These are phyloP conservation scores for Leishmania lainsoni DNA, from an alignment of 208 protist species.

Conservation along the genomic window DNA sequence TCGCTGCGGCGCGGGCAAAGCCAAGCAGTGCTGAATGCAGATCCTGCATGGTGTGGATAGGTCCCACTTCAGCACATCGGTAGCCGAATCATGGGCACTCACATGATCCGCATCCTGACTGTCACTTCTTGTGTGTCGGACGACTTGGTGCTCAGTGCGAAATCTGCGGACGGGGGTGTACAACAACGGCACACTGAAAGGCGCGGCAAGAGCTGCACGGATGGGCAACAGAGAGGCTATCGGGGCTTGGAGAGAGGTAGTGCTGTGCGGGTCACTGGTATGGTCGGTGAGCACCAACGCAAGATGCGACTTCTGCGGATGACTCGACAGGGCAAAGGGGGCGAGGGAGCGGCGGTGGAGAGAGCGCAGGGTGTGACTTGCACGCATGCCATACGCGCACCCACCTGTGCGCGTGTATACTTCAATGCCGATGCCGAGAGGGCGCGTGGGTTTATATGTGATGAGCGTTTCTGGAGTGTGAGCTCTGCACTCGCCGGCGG, in stretches of 20 bases:
- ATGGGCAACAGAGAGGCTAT: background rate
- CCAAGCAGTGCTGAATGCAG: conserved; percentile 26
- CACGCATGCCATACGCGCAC: background rate
- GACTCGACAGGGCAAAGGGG: background rate
- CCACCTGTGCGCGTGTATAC: background rate
- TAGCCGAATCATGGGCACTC: background rate
- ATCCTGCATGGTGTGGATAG: conserved; percentile 22
- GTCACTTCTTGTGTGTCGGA: background rate
- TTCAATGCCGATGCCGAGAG: no score
- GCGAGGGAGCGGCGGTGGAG: background rate
- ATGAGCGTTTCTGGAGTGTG: background rate
- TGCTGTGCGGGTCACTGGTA: background rate
- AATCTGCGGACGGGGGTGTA: background rate
- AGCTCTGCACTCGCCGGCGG: background rate
- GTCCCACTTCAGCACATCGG: background rate
- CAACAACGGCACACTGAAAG: background rate
- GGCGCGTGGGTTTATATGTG: background rate
- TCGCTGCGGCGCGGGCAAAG: conserved; percentile 18
- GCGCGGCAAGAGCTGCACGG: background rate
- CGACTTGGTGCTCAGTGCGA: background rate
- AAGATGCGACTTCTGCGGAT: background rate
- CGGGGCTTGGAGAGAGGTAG: background rate
- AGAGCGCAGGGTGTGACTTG: conserved; percentile 1
- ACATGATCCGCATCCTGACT: background rate
- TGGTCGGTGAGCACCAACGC: background rate